A percentile compares a stretch with the other conserved stretches of the same genome.
Evolutionary conservation across 352 stramenopile species (phyloP).

Genomic region (Thalassiosira ordinaria): DNA sequence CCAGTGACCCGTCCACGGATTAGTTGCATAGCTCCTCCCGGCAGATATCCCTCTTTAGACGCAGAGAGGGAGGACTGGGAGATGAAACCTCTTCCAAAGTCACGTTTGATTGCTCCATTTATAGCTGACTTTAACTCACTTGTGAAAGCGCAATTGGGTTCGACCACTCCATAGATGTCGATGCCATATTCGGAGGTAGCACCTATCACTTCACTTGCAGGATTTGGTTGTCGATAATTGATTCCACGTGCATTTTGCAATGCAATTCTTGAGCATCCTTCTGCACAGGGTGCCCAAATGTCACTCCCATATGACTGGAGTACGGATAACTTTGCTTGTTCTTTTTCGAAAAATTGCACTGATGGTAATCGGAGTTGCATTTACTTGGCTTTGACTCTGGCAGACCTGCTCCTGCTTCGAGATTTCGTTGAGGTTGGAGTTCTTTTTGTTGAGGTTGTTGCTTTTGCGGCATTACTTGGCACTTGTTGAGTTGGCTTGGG

Average conservation of each 20-base stretch:
- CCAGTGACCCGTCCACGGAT: background rate
- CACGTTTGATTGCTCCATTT: background rate
- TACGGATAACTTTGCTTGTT: background rate
- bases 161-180: background rate
- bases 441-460: background rate
- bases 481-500: background rate
- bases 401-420: background rate
- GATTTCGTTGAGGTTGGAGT: background rate
- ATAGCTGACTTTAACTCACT: background rate
- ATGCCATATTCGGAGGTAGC: background rate
- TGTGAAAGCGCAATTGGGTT: background rate
- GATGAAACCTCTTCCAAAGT: background rate
- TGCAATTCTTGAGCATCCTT: background rate
- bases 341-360: background rate
- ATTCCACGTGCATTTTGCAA: background rate
- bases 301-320: background rate
- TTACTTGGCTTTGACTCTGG: background rate
- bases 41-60: slow-evolving; percentile 6
- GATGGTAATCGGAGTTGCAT: background rate
- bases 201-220: background rate
- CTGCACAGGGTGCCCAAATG: background rate
- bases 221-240: background rate
- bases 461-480: background rate
- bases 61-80: background rate
- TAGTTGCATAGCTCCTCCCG: slow-evolving; percentile 4